phyloP scores from a whole-genome alignment of 306 rosid genomes.

The Corylus avellana region DNA sequence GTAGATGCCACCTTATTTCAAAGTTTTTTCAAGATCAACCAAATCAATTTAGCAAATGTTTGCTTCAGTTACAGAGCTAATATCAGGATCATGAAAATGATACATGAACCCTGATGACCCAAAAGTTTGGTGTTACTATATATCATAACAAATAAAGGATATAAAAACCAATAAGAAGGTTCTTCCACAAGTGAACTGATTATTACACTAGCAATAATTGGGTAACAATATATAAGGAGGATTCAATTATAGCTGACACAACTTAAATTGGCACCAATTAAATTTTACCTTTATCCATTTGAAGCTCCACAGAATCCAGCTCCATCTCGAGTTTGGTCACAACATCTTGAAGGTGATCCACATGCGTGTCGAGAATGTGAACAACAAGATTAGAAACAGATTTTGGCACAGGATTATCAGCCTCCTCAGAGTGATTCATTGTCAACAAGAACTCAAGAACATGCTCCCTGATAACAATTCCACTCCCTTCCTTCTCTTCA shows the following conservation, averaged over 20 bases:
- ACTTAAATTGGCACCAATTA: not conserved
- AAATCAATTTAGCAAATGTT: not conserved
- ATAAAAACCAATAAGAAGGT: not conserved
- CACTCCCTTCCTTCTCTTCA: conserved; percentile 53
- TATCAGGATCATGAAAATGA: not conserved
- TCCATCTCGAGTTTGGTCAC: conserved; percentile 93
- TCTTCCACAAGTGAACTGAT: not conserved
- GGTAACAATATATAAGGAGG: not conserved
- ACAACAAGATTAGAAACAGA: conserved; percentile 83
- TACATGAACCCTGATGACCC: not conserved
- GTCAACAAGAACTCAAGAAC: conserved; percentile 93
- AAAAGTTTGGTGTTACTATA: not conserved
- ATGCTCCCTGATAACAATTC: conserved; percentile 83
- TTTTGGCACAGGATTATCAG: conserved; percentile 89
- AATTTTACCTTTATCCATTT: conserved; percentile 77
- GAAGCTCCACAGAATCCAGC: conserved; percentile 83
- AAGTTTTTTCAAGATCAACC: not conserved
- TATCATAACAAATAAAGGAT: not conserved
- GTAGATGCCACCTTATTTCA: not conserved
- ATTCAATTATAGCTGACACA: not conserved
- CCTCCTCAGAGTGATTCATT: conserved; percentile 97
- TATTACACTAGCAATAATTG: not conserved
- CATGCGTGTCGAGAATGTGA: conserved; percentile 87
- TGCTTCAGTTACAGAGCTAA: not conserved
- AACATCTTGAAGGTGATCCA: conserved; percentile 94